Evolutionary conservation across 805 yeast species (phyloP), one percentile per base, ranked within the genome.

Genomic region (Ogataea pignaliae): DNA sequence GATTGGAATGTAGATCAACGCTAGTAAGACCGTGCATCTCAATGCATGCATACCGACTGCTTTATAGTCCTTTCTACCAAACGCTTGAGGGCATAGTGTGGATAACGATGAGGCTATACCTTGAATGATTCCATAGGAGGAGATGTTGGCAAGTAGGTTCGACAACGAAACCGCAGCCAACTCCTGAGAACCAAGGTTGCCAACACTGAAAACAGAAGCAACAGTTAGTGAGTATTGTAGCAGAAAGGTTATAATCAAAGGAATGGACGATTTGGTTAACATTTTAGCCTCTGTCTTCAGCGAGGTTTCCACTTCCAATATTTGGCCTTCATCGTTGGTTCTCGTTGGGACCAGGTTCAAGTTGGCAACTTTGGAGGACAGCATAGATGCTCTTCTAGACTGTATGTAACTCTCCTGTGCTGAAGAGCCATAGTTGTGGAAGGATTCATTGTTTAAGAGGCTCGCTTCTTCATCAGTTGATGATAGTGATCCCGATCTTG

Each of bases 81-180:
- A 78, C 3, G 82, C 81, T 56, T 78, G 83, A 1, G 83, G 81
- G 52, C 81, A 76, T 43, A 77, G 65, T 0, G 83, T 78, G 43
- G 79, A 81, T 46, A 78, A 64, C 1, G 79, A 73, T 0, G 83
- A 76, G 0, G 82, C 75, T 13, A 77, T 69, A 41, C 83, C 83
- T 52, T 76, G 80, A 36, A 78, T 75, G 12, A 78, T 69, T 3
- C 80, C 77, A 52, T 75, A 76, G 1, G 78, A 76, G 1, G 81
- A 71, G 34, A 78, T 76, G 46, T 75, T 77, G 7, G 79, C 79
- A 10, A 79, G 67, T 71, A 78, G 70, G 11, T 79, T 71, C 3
- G 81, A 79, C 66, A 78, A 68, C 1, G 79, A 72, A 11, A 78
- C 82, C 0, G 83, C 82, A 3, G 81, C 83, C 44, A 78, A 64